phyloP scores from a whole-genome alignment of 2,329 filamentous ascomycete genomes.

The Grosmannia serpens region DNA sequence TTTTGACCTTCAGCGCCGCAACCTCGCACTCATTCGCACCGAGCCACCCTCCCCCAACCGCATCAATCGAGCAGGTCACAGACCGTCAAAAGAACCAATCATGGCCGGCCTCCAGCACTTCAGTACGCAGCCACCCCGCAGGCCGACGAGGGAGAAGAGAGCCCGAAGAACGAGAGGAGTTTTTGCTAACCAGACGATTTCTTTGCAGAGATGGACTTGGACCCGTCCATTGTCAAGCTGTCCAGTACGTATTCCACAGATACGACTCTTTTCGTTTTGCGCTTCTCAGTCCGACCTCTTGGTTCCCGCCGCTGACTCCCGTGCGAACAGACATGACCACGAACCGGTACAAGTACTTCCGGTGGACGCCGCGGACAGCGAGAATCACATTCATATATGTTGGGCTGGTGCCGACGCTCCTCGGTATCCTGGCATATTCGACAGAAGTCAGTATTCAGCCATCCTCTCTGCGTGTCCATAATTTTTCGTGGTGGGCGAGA shows the following conservation, averaged over 20 bases:
- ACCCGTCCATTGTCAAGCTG: conserved; percentile 35
- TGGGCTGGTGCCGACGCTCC: conserved; percentile 55
- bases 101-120: conserved; percentile 33
- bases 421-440: conserved; percentile 63
- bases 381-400: conserved; percentile 70
- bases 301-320: conserved; percentile 7
- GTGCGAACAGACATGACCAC: conserved; percentile 58
- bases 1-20: neutral
- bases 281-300: neutral
- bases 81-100: conserved; percentile 16
- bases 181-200: conserved; percentile 17
- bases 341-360: conserved; percentile 89
- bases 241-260: conserved; percentile 23
- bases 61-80: conserved; percentile 1
- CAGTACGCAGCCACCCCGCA: conserved; percentile 20
- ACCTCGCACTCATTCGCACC: neutral
- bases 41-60: neutral
- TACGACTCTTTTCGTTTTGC: neutral
- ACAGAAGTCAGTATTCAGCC: conserved; percentile 63
- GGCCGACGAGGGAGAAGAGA: neutral
- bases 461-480: too few relatives aligned
- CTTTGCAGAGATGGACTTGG: conserved; percentile 29
- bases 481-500: neutral
- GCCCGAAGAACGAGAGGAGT: neutral
- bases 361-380: conserved; percentile 79